These are phyloP conservation scores for Sanghuangporus sanghuang DNA, from an alignment of 1,284 basidiomycete genomes.

Conservation along the genomic window DNA sequence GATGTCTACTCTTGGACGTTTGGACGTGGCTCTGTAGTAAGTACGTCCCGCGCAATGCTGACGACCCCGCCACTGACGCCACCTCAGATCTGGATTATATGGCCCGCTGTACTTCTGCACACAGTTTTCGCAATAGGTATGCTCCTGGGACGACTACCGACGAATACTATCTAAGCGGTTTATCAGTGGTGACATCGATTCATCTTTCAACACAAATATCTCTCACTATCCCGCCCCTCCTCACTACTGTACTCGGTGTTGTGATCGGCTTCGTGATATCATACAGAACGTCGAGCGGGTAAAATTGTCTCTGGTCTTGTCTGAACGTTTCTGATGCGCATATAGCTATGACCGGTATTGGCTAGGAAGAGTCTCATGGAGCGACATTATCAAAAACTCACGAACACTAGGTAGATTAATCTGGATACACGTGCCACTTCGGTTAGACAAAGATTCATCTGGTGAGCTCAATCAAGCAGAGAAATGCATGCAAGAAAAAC, in stretches of 20 bases:
- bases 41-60: constrained; percentile 13
- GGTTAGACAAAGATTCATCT: constrained; percentile 17
- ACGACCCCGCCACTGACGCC: constrained; percentile 14
- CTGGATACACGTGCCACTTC: constrained; percentile 59
- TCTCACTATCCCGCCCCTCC: constrained; percentile 48
- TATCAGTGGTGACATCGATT: constrained; percentile 39
- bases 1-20: constrained; percentile 51
- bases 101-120: constrained; percentile 60
- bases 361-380: constrained; percentile 56
- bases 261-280: constrained; percentile 69
- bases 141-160: constrained; percentile 9
- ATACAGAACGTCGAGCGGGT: constrained; percentile 58
- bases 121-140: constrained; percentile 50
- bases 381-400: constrained; percentile 48
- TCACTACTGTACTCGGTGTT: constrained; percentile 62
- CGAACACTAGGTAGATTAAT: constrained; percentile 48
- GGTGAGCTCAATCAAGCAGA: constrained; percentile 28
- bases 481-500: constrained; percentile 56
- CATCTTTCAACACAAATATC: constrained; percentile 36
- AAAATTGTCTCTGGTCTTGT: constrained; percentile 18
- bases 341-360: constrained; percentile 58
- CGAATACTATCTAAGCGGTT: not conserved
- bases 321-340: not conserved
- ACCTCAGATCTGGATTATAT: constrained; percentile 56
- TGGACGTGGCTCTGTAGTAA: constrained; percentile 53